Percentiles rank a stretch among this genome's conserved stretches.
These are phyloP conservation scores for Paraphaeosphaeria sporulosa DNA, from an alignment of 2,329 filamentous ascomycete genomes.

Conservation along the genomic window DNA sequence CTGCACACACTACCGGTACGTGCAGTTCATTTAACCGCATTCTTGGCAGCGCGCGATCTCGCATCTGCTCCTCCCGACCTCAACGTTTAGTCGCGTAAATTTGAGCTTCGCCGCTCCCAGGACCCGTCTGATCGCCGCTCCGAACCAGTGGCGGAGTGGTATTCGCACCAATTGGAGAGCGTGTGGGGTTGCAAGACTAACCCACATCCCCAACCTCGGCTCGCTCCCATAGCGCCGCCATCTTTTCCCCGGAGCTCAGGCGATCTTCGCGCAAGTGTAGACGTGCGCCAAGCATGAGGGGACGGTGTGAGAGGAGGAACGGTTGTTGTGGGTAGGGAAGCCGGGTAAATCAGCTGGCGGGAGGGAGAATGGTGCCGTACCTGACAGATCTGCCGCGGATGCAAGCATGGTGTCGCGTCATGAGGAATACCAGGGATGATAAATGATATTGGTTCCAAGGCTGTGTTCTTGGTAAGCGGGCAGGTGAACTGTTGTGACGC, in stretches of 20 bases:
- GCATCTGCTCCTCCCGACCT: neutral
- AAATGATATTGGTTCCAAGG: too few species aligned
- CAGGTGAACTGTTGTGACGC: too few species aligned
- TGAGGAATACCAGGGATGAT: too few species aligned
- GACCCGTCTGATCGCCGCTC: neutral
- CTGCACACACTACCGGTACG: neutral
- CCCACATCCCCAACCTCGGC: neutral
- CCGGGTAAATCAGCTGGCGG: constrained; percentile 1
- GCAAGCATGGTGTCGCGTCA: too few species aligned
- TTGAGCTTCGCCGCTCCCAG: neutral
- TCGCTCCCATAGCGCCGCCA: neutral
- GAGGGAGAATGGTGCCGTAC: neutral
- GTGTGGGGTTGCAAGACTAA: too few species aligned
- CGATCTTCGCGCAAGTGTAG: neutral
- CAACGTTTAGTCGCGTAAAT: neutral
- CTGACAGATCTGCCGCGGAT: too few species aligned
- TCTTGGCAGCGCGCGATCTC: neutral
- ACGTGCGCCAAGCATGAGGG: constrained; percentile 6
- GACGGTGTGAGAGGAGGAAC: constrained; percentile 1
- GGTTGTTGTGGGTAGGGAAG: neutral
- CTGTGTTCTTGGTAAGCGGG: too few species aligned
- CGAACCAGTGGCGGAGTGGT: too few species aligned
- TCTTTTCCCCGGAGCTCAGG: neutral
- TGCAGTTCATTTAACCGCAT: constrained; percentile 5
- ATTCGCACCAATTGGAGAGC: too few species aligned